phyloP scores from a whole-genome alignment of 306 rosid genomes.

The Malus orientalis region DNA sequence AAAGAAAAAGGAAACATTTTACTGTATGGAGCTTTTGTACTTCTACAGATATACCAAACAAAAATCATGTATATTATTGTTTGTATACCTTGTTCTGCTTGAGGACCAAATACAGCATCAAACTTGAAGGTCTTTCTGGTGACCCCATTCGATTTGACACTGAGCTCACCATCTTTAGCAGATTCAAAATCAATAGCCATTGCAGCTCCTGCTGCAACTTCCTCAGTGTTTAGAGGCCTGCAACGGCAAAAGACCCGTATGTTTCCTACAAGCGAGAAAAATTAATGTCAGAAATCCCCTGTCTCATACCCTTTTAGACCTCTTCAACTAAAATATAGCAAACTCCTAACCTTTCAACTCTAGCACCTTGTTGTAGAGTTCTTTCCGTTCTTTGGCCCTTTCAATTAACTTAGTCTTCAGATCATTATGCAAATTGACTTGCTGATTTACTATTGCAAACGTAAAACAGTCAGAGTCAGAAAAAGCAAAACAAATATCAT shows the following conservation, averaged over 20 bases:
- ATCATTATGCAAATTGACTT: constrained; percentile 44
- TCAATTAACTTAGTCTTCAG: constrained; percentile 64
- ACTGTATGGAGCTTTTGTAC: constrained; percentile 5
- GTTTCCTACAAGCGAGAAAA: constrained; percentile 55
- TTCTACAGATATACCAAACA: background rate
- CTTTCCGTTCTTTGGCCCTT: constrained; percentile 69
- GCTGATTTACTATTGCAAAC: constrained; percentile 48
- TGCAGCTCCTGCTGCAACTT: constrained; percentile 58
- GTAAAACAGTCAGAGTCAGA: background rate
- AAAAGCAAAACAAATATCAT: background rate
- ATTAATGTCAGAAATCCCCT: constrained; percentile 19
- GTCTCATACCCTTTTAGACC: constrained; percentile 1
- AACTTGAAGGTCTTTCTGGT: constrained; percentile 67
- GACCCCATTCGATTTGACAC: constrained; percentile 68
- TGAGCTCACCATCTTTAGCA: constrained; percentile 78
- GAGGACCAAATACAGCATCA: constrained; percentile 82
- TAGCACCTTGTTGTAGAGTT: constrained; percentile 83
- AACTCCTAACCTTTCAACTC: constrained; percentile 76
- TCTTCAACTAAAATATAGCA: constrained; percentile 8
- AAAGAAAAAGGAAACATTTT: constrained; percentile 8
- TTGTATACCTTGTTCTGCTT: constrained; percentile 71
- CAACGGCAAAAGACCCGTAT: constrained; percentile 95
- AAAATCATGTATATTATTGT: background rate
- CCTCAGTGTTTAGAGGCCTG: constrained; percentile 75
- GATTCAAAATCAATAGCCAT: constrained; percentile 78